These are phyloP conservation scores for Micromonas commoda DNA, from an alignment of 139 green algal species.

Conservation along the genomic window DNA sequence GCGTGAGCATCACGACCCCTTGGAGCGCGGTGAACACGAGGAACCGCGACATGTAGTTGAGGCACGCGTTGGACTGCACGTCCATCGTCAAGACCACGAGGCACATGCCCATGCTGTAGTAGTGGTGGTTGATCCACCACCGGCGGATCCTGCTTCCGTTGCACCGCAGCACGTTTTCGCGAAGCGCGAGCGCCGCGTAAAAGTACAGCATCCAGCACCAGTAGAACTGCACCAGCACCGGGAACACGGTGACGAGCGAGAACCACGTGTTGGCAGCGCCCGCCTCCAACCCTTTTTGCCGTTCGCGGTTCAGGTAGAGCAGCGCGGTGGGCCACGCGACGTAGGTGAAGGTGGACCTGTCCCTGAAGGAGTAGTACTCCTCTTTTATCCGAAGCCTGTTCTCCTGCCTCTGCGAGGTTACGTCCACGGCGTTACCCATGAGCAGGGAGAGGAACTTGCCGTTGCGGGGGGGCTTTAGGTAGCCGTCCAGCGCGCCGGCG, in stretches of 20 bases:
- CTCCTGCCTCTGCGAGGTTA: slow-evolving; percentile 20
- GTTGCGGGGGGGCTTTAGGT: background rate
- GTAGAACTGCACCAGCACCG: slow-evolving; percentile 63
- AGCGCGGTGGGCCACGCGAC: slow-evolving; percentile 31
- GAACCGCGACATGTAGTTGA: slow-evolving; percentile 30
- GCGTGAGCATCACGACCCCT: slow-evolving; percentile 52
- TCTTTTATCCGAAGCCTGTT: slow-evolving; percentile 65
- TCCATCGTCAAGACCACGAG: slow-evolving; percentile 79
- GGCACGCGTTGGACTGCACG: slow-evolving; percentile 52
- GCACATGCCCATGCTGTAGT: slow-evolving; percentile 64
- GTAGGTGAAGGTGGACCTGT: slow-evolving; percentile 49
- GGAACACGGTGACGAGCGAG: slow-evolving; percentile 4
- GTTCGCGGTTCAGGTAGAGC: background rate
- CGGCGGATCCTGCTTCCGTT: slow-evolving; percentile 86
- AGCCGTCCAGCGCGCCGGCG: background rate
- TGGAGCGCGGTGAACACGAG: slow-evolving; percentile 53
- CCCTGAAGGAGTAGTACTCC: slow-evolving; percentile 85
- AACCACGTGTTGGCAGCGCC: background rate
- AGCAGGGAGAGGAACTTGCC: slow-evolving; percentile 24
- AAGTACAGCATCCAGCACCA: slow-evolving; percentile 89
- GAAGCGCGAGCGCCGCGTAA: slow-evolving; percentile 80
- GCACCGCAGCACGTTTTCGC: slow-evolving; percentile 84
- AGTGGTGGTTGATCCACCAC: slow-evolving; percentile 96
- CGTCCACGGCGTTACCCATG: slow-evolving; percentile 17
- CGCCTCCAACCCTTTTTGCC: too few relatives aligned